Conservation (phyloP, 202 grass and related monocot genomes). For the Carex sylvatica region DNA sequence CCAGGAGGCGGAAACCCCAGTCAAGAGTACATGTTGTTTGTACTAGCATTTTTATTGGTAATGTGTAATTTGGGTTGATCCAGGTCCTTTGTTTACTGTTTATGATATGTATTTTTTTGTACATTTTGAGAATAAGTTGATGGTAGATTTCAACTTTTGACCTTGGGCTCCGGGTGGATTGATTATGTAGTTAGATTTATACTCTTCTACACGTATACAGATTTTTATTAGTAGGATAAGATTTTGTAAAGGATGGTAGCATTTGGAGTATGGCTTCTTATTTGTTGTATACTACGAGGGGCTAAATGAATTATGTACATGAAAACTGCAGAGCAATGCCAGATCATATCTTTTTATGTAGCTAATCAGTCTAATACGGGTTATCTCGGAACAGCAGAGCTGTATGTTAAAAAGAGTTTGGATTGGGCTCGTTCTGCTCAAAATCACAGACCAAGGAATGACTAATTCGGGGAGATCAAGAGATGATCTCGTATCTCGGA, state of each 20-base stretch:
- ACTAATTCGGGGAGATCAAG: no score
- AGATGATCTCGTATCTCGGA: no score
- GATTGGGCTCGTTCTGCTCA: no score
- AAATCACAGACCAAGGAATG: no score
- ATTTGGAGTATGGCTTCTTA: not conserved
- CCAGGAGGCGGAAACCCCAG: slow-evolving; percentile 27
- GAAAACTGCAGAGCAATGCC: not conserved
- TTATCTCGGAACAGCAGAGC: no score
- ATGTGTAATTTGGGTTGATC: not conserved
- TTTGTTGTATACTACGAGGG: not conserved
- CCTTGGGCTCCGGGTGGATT: not conserved
- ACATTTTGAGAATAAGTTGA: not conserved
- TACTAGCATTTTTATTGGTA: slow-evolving; percentile 32
- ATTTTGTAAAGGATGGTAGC: not conserved
- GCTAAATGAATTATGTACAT: not conserved
- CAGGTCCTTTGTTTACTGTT: not conserved
- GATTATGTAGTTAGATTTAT: slow-evolving; percentile 2
- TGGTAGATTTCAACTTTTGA: not conserved
- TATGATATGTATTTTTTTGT: not conserved
- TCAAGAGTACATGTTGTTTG: slow-evolving; percentile 54
- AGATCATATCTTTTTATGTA: not conserved
- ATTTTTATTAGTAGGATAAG: not conserved
- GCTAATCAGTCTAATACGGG: no score
- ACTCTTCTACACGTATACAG: not conserved
- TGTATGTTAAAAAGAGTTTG: no score